Percentiles rank a stretch among this genome's conserved stretches.
Conservation (phyloP, 352 stramenopile genomes). For the Phytophthora pini region DNA sequence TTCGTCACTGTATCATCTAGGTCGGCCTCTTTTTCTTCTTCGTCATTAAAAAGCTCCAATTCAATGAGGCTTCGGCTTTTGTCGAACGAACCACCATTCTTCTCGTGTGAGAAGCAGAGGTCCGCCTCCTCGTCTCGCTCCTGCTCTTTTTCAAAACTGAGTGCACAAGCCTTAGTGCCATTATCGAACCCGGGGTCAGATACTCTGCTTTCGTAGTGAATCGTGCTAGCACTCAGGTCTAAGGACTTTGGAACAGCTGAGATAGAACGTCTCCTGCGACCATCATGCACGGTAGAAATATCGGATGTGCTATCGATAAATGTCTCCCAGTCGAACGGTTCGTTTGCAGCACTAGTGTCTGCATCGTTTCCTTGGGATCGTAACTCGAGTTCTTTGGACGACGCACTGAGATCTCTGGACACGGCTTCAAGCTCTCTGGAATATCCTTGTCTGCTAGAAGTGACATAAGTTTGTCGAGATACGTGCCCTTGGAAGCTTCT, state of each 20-base stretch:
- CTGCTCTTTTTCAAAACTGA: conserved; percentile 17
- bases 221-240: conserved; percentile 34
- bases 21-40: conserved; percentile 44
- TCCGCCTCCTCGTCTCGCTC: conserved; percentile 3
- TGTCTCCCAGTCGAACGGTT: conserved; percentile 66
- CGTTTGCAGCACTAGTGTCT: conserved; percentile 18
- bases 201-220: conserved; percentile 26
- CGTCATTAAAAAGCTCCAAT: conserved; percentile 32
- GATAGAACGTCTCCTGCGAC: conserved; percentile 16
- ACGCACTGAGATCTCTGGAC: conserved; percentile 25
- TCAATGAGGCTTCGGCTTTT: conserved; percentile 17
- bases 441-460: conserved; percentile 19
- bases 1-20: conserved; percentile 14
- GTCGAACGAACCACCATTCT: conserved; percentile 4
- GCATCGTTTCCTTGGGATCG: conserved; percentile 15
- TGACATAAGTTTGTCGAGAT: conserved; percentile 11
- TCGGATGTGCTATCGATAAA: conserved; percentile 70
- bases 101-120: conserved; percentile 1
- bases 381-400: conserved; percentile 16
- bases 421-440: conserved; percentile 29
- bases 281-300: conserved; percentile 33
- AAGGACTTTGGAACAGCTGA: conserved; percentile 16
- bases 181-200: conserved; percentile 8
- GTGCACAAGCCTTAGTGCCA: neutral
- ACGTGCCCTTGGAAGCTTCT: conserved; percentile 1